These are phyloP conservation scores for Noccaea caerulescens DNA, from an alignment of 345 rosid genomes.

Conservation along the genomic window DNA sequence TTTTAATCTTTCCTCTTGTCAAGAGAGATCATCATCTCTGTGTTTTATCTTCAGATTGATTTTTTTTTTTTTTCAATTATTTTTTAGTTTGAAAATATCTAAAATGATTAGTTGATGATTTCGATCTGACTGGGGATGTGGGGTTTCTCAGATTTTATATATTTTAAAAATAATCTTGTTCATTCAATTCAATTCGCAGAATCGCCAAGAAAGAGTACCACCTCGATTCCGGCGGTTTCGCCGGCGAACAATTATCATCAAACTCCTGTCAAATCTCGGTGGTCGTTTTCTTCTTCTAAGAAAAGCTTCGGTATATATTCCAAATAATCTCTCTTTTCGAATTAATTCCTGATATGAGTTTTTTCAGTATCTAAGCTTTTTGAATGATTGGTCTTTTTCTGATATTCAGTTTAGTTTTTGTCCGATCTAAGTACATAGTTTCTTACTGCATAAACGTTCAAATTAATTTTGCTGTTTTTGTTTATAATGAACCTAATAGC, in stretches of 20 bases:
- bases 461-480: slow-evolving; percentile 9
- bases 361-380: slow-evolving; percentile 1
- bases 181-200: slow-evolving; percentile 18
- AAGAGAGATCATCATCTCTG: slow-evolving; percentile 7
- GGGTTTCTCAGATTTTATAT: slow-evolving; percentile 21
- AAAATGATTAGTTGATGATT: slow-evolving; percentile 36
- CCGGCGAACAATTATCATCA: slow-evolving; percentile 11
- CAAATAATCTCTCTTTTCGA: not conserved
- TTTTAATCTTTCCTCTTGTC: not conserved
- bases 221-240: slow-evolving; percentile 31
- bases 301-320: slow-evolving; percentile 43
- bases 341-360: not conserved
- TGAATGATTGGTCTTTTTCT: slow-evolving; percentile 9
- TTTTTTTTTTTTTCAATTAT: not conserved
- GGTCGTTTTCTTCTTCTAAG: slow-evolving; percentile 49
- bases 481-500: slow-evolving; percentile 13
- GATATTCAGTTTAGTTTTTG: slow-evolving; percentile 6
- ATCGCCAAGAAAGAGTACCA: slow-evolving; percentile 40
- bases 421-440: slow-evolving; percentile 10
- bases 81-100: not conserved
- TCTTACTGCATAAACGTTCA: not conserved
- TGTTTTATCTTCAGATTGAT: slow-evolving; percentile 4
- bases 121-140: slow-evolving; percentile 30
- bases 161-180: not conserved
- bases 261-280: slow-evolving; percentile 38